phyloP scores from a whole-genome alignment of 2,329 filamentous ascomycete species.

The Aureobasidium leucospermi region DNA sequence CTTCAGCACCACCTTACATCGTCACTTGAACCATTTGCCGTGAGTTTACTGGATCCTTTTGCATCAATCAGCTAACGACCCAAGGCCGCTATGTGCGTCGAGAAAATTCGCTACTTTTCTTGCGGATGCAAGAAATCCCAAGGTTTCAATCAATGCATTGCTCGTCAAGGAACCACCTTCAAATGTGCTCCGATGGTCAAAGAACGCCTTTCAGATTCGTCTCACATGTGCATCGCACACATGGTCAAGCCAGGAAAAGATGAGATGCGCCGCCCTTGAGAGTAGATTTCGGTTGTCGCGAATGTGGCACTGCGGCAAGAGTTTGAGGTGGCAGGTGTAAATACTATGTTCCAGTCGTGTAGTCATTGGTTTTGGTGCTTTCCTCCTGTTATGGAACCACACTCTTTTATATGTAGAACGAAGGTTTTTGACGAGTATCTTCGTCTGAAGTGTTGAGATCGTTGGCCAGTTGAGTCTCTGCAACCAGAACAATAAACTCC shows the following conservation, averaged over 20 bases:
- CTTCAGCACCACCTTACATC: too few relatives aligned
- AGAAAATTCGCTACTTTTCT: too few relatives aligned
- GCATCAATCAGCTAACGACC: too few relatives aligned
- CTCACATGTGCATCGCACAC: slow-evolving; percentile 4
- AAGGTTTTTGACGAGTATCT: not conserved
- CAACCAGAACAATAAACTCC: not conserved
- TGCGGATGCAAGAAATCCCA: not conserved
- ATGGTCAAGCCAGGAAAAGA: slow-evolving; percentile 9
- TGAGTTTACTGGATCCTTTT: too few relatives aligned
- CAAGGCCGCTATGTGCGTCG: too few relatives aligned
- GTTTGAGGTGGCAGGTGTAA: too few relatives aligned
- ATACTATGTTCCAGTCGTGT: too few relatives aligned
- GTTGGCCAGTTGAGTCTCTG: not conserved
- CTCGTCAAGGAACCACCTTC: not conserved
- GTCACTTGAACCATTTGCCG: too few relatives aligned
- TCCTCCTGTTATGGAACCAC: not conserved
- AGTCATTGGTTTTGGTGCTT: not conserved
- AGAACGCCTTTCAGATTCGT: not conserved
- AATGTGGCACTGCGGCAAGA: too few relatives aligned
- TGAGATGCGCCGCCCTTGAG: not conserved
- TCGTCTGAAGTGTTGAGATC: not conserved
- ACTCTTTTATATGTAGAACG: not conserved
- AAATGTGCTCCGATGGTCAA: not conserved
- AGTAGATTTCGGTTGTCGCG: too few relatives aligned
- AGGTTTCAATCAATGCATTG: not conserved